These are phyloP conservation scores for Bruguiera hainesii DNA, from an alignment of 441 rosid species.

Conservation along the genomic window DNA sequence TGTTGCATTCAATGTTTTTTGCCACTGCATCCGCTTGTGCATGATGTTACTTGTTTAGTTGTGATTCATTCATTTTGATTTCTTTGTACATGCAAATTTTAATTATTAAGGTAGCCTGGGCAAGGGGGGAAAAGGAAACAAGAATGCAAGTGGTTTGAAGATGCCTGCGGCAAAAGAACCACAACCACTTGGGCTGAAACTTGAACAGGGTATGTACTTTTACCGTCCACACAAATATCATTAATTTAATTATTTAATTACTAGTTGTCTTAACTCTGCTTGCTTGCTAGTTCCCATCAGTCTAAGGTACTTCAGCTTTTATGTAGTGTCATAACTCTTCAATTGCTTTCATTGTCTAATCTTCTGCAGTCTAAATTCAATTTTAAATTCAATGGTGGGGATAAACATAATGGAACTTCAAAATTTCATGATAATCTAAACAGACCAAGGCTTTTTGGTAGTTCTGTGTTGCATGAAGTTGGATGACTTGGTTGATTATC, in stretches of 20 bases:
- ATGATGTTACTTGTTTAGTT: not conserved
- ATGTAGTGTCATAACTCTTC: not conserved
- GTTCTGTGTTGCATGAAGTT: not conserved
- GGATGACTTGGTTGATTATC: not conserved
- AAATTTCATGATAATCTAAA: not conserved
- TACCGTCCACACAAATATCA: not conserved
- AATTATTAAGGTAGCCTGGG: slow-evolving; percentile 29
- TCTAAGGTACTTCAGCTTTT: not conserved
- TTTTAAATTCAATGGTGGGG: not conserved
- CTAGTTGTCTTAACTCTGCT: not conserved
- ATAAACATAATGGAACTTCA: not conserved
- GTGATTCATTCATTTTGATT: slow-evolving; percentile 2
- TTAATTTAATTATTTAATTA: not conserved
- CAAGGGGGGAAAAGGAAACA: slow-evolving; percentile 62
- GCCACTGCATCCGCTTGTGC: not conserved
- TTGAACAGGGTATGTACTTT: slow-evolving; percentile 51
- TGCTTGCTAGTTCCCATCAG: not conserved
- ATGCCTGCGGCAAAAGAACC: slow-evolving; percentile 41
- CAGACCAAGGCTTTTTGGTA: not conserved
- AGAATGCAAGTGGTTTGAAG: slow-evolving; percentile 35
- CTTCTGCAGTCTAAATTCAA: not conserved
- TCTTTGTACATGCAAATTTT: slow-evolving; percentile 11
- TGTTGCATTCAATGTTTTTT: no score
- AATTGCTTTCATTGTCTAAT: no score
- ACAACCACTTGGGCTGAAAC: slow-evolving; percentile 53